Evolutionary conservation across 306 rosid species (phyloP).

Genomic region (Cucurbita argyrosperma): DNA sequence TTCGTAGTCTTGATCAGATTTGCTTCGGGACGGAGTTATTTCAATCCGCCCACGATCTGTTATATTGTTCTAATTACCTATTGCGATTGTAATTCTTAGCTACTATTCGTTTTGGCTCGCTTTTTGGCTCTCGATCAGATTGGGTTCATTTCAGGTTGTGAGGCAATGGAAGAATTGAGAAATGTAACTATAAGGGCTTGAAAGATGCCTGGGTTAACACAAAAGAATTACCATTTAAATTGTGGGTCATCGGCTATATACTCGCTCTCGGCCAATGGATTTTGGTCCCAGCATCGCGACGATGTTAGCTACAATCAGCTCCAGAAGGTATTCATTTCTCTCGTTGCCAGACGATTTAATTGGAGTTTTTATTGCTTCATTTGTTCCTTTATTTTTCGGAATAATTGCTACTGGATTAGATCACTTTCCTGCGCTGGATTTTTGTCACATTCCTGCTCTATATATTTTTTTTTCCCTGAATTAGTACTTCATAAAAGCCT

Average conservation of each 20-base stretch:
- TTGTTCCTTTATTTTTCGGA: background rate
- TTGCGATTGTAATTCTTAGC: conserved; percentile 6
- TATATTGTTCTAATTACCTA: background rate
- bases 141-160: conserved; percentile 15
- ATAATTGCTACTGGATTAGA: conserved; percentile 12
- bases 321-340: conserved; percentile 54
- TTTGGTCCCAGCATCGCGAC: conserved; percentile 74
- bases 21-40: conserved; percentile 12
- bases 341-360: background rate
- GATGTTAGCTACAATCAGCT: conserved; percentile 73
- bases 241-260: conserved; percentile 41
- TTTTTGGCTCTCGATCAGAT: conserved; percentile 25
- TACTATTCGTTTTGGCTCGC: conserved; percentile 14
- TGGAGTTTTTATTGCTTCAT: background rate
- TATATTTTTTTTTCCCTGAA: background rate
- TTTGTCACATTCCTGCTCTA: conserved; percentile 16
- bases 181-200: conserved; percentile 33
- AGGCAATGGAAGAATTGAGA: conserved; percentile 27
- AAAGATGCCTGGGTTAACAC: conserved; percentile 83
- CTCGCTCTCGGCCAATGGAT: conserved; percentile 46
- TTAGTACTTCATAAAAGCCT: conserved; percentile 11
- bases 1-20: conserved; percentile 15
- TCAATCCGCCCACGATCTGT: conserved; percentile 35
- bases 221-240: conserved; percentile 51
- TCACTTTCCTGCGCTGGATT: conserved; percentile 9